Evolutionary conservation across 1,139 yeast genomes (phyloP).

Genomic region (Williopsis jadinii): DNA sequence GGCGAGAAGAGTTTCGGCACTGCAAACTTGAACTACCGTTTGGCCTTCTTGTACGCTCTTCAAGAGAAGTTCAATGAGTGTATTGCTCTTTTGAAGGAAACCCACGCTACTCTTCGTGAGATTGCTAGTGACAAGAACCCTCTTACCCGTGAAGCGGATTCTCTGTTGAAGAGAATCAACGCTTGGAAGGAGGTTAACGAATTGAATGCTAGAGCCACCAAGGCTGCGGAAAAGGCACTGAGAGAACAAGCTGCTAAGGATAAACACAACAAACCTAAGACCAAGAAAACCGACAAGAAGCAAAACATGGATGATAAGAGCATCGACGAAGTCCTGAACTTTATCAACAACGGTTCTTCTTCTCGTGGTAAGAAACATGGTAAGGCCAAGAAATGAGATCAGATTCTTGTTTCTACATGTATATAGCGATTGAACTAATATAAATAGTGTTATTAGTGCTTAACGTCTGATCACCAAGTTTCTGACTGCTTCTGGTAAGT

Average conservation of each 20-base stretch:
- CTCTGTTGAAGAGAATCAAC: slow-evolving; percentile 11
- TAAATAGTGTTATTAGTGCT: neutral
- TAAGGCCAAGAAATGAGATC: neutral
- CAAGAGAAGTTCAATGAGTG: slow-evolving; percentile 50
- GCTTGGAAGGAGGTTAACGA: slow-evolving; percentile 12
- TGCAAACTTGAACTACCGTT: slow-evolving; percentile 55
- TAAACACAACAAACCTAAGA: slow-evolving; percentile 1
- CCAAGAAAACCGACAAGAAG: slow-evolving; percentile 9
- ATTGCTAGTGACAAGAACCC: slow-evolving; percentile 16
- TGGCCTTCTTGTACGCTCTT: slow-evolving; percentile 56
- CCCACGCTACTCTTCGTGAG: slow-evolving; percentile 11
- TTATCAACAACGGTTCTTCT: neutral
- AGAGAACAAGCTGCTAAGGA: slow-evolving; percentile 14
- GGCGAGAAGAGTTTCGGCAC: slow-evolving; percentile 55
- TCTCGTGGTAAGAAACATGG: neutral
- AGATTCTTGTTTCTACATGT: neutral
- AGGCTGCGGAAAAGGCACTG: slow-evolving; percentile 9
- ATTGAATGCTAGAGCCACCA: slow-evolving; percentile 11
- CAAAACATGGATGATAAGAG: neutral
- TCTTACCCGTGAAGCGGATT: slow-evolving; percentile 17
- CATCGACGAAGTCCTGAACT: slow-evolving; percentile 2
- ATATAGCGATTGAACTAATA: neutral
- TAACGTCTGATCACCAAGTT: slow-evolving; percentile 16
- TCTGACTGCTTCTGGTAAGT: slow-evolving; percentile 25
- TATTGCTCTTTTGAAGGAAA: slow-evolving; percentile 8